These are phyloP conservation scores for Comarum palustre DNA, from an alignment of 306 rosid genomes.

Conservation along the genomic window DNA sequence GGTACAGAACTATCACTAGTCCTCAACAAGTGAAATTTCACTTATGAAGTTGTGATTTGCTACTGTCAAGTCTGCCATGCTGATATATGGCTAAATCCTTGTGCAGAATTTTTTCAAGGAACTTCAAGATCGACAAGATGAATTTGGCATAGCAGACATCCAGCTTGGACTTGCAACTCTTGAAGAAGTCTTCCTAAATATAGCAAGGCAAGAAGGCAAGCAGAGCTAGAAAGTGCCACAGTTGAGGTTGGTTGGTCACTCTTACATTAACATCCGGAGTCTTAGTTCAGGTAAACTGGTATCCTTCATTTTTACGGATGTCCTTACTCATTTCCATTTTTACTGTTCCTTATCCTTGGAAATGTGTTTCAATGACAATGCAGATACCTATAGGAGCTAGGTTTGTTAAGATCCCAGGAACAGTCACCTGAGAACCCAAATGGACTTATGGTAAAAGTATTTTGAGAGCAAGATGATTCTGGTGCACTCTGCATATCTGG, in stretches of 20 bases:
- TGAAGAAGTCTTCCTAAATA: constrained; percentile 84
- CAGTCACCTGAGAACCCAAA: constrained; percentile 53
- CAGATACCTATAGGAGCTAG: constrained; percentile 77
- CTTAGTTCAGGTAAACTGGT: constrained; percentile 39
- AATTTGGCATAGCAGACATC: constrained; percentile 73
- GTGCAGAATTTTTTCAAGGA: constrained; percentile 62
- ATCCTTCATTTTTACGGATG: neutral
- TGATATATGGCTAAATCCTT: neutral
- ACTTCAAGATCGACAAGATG: constrained; percentile 61
- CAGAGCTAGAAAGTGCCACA: constrained; percentile 78
- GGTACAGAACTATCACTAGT: constrained; percentile 30
- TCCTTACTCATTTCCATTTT: neutral
- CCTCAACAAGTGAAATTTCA: too few species aligned
- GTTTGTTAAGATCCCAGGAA: constrained; percentile 77
- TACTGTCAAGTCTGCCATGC: neutral
- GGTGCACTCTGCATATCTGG: constrained; percentile 68
- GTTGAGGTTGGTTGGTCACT: constrained; percentile 60
- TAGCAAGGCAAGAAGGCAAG: constrained; percentile 77
- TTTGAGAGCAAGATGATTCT: constrained; percentile 75
- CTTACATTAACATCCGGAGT: constrained; percentile 64
- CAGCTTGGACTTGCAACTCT: constrained; percentile 83
- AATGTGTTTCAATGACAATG: constrained; percentile 13
- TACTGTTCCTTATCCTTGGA: neutral
- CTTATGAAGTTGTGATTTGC: neutral
- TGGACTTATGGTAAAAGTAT: constrained; percentile 76